Evolutionary conservation across 495 filamentous ascomycete genomes (phyloP), one percentile per base, ranked within the genome.

Genomic region (Penicillium tannophilum): DNA sequence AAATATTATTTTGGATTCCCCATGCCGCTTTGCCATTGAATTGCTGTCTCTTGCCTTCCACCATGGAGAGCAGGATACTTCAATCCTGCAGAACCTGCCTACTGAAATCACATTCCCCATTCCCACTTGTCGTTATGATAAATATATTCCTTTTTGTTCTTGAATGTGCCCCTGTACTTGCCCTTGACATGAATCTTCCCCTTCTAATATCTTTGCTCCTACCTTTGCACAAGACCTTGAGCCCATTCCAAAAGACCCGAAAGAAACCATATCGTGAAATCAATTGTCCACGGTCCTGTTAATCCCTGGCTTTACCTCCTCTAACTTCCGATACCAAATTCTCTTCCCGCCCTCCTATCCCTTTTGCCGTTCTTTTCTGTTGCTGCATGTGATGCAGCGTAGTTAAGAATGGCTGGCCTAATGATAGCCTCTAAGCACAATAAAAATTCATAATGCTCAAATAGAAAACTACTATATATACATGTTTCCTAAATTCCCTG

Each of bases 401-500:
- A 59, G 61, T 45, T 24, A 52, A 63, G 46, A 59, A 53, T 23
- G 52, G 36, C 41, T 60, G 80, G 77, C 82, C 82, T 84, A 63
- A 67, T 66, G 26, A 44, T 48, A 39, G 47, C 44, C 24, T 30
- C 31, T 4, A 41, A 41, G n/a, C 14, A 4, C 39, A 41, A 41
- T 16, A 41, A 41, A 41, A 2, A 41, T 4, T n/a, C 14, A 41
- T 36, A 36, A 12, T 36, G 10, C 33, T 36, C 7, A 12, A 36
- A 36, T 36, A 9, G 10, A 10, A 4, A 28, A 28, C 6, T 28
- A 4, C 4, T 28, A 5, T 7, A 28, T 2, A 7, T 28, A 28
- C 28, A 28, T 7, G 4, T 28, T 7, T 28, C 28, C 28, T 2
- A 23, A 23, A 23, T 2, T 23, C 2, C 20, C 20, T 23, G 20